Evolutionary conservation across 495 filamentous ascomycete species (phyloP).

Genomic region (Lasiosphaeria hispida): DNA sequence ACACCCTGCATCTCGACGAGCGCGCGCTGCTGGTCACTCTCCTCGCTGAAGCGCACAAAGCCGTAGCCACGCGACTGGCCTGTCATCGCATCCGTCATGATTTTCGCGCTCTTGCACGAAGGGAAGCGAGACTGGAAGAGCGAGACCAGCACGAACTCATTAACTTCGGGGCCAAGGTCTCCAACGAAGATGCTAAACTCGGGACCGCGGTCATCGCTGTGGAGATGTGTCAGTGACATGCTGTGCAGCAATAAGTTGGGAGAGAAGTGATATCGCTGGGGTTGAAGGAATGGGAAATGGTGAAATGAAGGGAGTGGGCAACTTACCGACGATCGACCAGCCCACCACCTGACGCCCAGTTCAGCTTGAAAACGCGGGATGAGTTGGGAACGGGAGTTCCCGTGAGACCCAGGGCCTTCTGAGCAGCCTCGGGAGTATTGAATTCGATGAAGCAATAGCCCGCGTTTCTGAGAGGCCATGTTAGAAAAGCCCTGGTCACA

Average conservation of each 20-base stretch:
- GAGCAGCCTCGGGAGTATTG: constrained; percentile 73
- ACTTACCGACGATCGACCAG: constrained; percentile 86
- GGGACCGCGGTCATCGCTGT: constrained; percentile 89
- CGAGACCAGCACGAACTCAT: constrained; percentile 95
- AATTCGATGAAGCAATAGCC: constrained; percentile 99
- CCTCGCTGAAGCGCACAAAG: constrained; percentile 95
- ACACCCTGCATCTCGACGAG: constrained; percentile 98
- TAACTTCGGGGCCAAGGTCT: constrained; percentile 96
- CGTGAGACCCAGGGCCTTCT: constrained; percentile 85
- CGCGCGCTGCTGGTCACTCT: constrained; percentile 91
- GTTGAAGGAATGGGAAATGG: too few relatives aligned
- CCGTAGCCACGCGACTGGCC: constrained; percentile 98
- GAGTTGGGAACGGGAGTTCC: constrained; percentile 92
- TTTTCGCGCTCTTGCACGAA: constrained; percentile 98
- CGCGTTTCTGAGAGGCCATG: constrained; percentile 66
- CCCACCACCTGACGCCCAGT: constrained; percentile 97
- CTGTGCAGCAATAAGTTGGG: not conserved
- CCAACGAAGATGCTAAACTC: constrained; percentile 98
- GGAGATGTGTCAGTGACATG: constrained; percentile 22
- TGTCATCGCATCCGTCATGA: constrained; percentile 98
- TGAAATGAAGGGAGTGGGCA: not conserved
- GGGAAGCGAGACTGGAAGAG: constrained; percentile 95
- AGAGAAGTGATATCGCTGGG: not conserved
- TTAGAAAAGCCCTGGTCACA: not conserved
- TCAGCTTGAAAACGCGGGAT: constrained; percentile 93